A percentile compares a stretch with the other conserved stretches of the same genome.
Evolutionary conservation across 306 rosid species (phyloP).

Genomic region (Trifolium subterraneum): DNA sequence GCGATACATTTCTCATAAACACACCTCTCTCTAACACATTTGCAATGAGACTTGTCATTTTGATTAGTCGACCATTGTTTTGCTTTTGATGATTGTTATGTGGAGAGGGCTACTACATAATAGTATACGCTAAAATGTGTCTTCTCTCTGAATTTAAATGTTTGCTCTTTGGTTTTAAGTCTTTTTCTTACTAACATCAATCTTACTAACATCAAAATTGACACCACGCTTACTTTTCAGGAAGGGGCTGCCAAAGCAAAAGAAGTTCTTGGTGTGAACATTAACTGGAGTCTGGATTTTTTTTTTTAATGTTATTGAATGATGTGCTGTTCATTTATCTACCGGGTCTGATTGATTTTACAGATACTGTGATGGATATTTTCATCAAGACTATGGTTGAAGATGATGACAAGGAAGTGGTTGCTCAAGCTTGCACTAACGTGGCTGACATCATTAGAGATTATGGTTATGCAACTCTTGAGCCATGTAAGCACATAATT

Average conservation of each 20-base stretch:
- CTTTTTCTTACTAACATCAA: constrained; percentile 23
- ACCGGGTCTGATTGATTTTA: constrained; percentile 24
- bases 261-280: constrained; percentile 73
- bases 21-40: not conserved
- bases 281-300: constrained; percentile 36
- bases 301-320: constrained; percentile 1
- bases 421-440: constrained; percentile 90
- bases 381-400: constrained; percentile 89
- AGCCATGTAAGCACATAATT: constrained; percentile 74
- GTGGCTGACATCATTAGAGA: constrained; percentile 87
- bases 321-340: constrained; percentile 13
- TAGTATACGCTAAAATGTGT: constrained; percentile 4
- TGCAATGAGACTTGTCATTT: constrained; percentile 8
- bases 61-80: not conserved
- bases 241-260: constrained; percentile 78
- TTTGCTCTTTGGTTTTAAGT: constrained; percentile 18
- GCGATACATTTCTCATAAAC: not conserved
- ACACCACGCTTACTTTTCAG: constrained; percentile 56
- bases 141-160: constrained; percentile 26
- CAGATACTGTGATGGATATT: constrained; percentile 83
- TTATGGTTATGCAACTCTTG: constrained; percentile 76
- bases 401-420: constrained; percentile 96
- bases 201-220: constrained; percentile 26
- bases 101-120: constrained; percentile 25
- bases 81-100: constrained; percentile 24